phyloP scores from a whole-genome alignment of 352 stramenopile species.

The Pythium oligandrum region DNA sequence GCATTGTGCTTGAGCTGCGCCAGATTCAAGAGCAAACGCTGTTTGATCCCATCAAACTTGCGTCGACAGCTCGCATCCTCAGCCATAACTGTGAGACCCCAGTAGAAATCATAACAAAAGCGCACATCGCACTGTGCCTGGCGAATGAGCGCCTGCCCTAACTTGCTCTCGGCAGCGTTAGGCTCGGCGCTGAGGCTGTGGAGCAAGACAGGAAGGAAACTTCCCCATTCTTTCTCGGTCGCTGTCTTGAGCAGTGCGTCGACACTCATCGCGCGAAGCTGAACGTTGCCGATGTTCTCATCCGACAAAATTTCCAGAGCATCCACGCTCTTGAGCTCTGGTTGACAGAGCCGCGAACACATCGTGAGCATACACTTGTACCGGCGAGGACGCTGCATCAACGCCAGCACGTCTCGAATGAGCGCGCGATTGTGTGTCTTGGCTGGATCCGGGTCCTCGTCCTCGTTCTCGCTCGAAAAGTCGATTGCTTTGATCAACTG shows the following conservation, averaged over 20 bases:
- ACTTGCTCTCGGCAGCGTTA: conserved; percentile 53
- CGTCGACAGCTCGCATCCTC: conserved; percentile 69
- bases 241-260: conserved; percentile 59
- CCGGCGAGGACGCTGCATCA: conserved; percentile 59
- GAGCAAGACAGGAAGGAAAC: conserved; percentile 66
- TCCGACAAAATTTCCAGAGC: conserved; percentile 73
- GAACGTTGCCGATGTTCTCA: conserved; percentile 54
- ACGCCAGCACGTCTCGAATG: conserved; percentile 50
- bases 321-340: conserved; percentile 69
- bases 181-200: conserved; percentile 71
- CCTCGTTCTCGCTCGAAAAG: conserved; percentile 48
- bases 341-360: conserved; percentile 77
- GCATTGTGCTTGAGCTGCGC: conserved; percentile 62
- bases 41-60: conserved; percentile 81
- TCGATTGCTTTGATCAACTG: conserved; percentile 84
- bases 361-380: conserved; percentile 87
- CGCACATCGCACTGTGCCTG: conserved; percentile 74
- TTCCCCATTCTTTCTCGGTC: conserved; percentile 76
- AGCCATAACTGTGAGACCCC: conserved; percentile 76
- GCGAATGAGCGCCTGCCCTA: conserved; percentile 61
- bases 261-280: conserved; percentile 54
- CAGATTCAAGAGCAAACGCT: conserved; percentile 68
- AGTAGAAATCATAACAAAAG: conserved; percentile 86
- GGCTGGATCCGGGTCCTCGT: conserved; percentile 14
- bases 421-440: conserved; percentile 25